A percentile compares a stretch with the other conserved stretches of the same genome.
Conservation (phyloP, 192 early-diverging fungal species). For the Cetraspora pellucida region DNA sequence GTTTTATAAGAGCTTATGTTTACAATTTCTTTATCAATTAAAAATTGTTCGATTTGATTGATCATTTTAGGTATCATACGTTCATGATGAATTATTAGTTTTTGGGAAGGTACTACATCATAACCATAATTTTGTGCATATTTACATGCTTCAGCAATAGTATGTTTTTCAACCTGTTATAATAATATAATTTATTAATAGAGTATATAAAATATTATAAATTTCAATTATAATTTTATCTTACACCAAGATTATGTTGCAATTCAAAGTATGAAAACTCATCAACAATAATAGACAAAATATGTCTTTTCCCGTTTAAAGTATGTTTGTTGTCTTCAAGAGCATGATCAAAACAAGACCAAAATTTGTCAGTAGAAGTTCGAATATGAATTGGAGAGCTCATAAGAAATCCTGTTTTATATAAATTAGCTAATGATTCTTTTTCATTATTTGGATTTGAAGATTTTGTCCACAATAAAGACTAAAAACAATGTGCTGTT, state of each 20-base stretch:
- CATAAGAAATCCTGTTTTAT: not conserved
- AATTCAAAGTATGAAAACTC: not conserved
- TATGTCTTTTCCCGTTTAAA: not conserved
- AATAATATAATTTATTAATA: not conserved
- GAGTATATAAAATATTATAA: not conserved
- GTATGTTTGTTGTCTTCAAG: not conserved
- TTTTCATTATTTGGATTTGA: not conserved
- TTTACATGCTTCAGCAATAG: not conserved
- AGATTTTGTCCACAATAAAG: not conserved
- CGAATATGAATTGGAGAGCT: not conserved
- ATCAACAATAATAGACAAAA: constrained; percentile 5
- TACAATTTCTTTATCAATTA: not conserved
- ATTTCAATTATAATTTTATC: not conserved
- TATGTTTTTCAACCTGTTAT: not conserved
- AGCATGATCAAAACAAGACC: not conserved
- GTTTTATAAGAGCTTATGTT: constrained; percentile 16
- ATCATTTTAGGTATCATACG: not conserved
- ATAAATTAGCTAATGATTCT: not conserved
- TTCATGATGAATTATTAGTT: not conserved
- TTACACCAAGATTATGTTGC: not conserved
- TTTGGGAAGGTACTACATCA: not conserved
- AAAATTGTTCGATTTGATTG: not conserved
- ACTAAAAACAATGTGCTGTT: not conserved
- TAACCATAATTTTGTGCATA: not conserved
- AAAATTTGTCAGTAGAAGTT: not conserved